phyloP scores from a whole-genome alignment of 2,329 filamentous ascomycete genomes.

The Myriosclerotinia curreyana region DNA sequence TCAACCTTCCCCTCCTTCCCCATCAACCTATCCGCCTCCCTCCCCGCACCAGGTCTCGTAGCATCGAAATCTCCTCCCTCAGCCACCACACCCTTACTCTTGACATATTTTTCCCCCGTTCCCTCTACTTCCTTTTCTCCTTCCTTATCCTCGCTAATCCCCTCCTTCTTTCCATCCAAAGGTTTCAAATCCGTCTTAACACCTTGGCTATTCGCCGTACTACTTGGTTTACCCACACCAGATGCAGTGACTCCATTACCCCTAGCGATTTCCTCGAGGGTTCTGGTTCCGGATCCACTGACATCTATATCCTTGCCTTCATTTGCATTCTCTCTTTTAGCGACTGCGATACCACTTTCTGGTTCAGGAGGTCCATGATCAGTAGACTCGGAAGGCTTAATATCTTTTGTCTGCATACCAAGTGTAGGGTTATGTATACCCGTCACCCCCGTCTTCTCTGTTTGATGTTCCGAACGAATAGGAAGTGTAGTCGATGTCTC shows the following conservation, averaged over 20 bases:
- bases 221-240: not conserved
- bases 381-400: not conserved
- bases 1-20: constrained; percentile 48
- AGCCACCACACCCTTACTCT: constrained; percentile 55
- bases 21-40: constrained; percentile 59
- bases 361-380: not conserved
- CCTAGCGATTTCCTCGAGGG: constrained; percentile 37
- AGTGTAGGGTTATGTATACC: not conserved
- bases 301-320: constrained; percentile 9
- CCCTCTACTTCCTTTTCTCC: constrained; percentile 51
- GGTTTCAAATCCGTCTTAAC: not conserved
- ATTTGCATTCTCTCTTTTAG: constrained; percentile 21
- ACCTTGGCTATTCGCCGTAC: not conserved
- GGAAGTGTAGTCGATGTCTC: not conserved
- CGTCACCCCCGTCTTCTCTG: not conserved
- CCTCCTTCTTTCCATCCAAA: constrained; percentile 24
- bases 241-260: constrained; percentile 28
- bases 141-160: constrained; percentile 33
- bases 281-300: constrained; percentile 11
- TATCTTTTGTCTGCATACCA: not conserved
- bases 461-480: not conserved
- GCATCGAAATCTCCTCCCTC: constrained; percentile 69
- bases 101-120: constrained; percentile 47
- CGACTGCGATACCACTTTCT: constrained; percentile 19
- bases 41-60: constrained; percentile 59